Evolutionary conservation across 495 filamentous ascomycete species (phyloP).

Genomic region (Paragyromitra xinjiangensis): DNA sequence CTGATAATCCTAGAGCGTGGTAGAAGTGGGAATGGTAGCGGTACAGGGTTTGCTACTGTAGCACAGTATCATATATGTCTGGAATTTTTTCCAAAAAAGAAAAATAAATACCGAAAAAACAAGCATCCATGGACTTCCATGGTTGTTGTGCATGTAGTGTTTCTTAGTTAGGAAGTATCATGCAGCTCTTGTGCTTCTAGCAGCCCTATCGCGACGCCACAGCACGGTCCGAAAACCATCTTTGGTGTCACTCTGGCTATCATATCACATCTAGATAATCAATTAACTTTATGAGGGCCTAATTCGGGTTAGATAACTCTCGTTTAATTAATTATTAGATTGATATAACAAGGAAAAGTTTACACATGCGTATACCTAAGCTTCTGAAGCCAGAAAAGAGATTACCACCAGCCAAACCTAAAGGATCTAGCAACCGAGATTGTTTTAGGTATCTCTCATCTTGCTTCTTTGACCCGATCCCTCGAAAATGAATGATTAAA

Average conservation of each 20-base stretch:
- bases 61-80: background rate
- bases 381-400: background rate
- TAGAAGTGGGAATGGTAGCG: no score
- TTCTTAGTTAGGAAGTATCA: constrained; percentile 8
- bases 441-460: background rate
- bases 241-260: constrained; percentile 2
- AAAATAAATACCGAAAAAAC: background rate
- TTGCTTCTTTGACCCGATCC: background rate
- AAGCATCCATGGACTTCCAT: background rate
- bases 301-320: constrained; percentile 9
- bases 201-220: constrained; percentile 5
- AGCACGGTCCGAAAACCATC: background rate
- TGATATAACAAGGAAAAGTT: background rate
- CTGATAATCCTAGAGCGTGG: no score
- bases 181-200: constrained; percentile 35
- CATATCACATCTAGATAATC: constrained; percentile 23
- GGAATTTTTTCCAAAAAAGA: background rate
- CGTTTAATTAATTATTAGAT: constrained; percentile 8
- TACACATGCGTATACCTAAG: background rate
- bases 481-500: constrained; percentile 2
- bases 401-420: background rate
- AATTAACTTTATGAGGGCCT: constrained; percentile 13
- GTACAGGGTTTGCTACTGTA: background rate
- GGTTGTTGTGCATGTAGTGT: background rate
- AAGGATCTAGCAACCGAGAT: background rate